Evolutionary conservation across 371 early-diverging fungal genomes (phyloP), one percentile per base, ranked within the genome.

Genomic region (Mucor piriformis): DNA sequence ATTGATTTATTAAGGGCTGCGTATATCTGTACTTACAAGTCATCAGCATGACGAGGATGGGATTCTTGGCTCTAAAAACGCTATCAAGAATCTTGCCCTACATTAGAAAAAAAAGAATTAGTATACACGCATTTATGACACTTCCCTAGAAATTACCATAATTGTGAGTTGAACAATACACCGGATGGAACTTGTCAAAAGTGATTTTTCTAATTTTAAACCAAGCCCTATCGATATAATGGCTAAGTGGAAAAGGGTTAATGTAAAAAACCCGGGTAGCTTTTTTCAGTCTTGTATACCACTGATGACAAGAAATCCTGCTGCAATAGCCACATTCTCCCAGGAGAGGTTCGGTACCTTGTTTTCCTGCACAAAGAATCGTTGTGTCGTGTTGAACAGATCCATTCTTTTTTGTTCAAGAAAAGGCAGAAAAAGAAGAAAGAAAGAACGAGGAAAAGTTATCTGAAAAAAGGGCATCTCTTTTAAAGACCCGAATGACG

Each of bases 111-210:
- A 38, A 33, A 52, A 38, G 6, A 38, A 6, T 38, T 15, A 38
- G 1, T 15, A n/a, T 15, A 13, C 11, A 38, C 11, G 15, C 8
- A 38, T 15, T 15, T 15, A 3, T n/a, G 16, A 38, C 6, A n/a
- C n/a, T n/a, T n/a, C n/a, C n/a, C n/a, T 6, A 38, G 5, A 38
- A n/a, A 16, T 38, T 42, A 78, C 88, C 88, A 88, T 87, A 50
- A 86, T 69, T 3, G 85, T 82, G 54, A 88, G 63, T 59, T 88
- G 87, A 16, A 87, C 74, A 50, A 85, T 51, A 59, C 87, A 87
- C 11, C 88, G 76, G 16, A 82, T 50, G 1, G 89, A 80, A 7
- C 87, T 81, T 21, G 89, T 77, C 16, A 89, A 54, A 23, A 92
- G 66, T 2, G 84, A 80, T 40, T 66, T 80, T 55, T 84, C 86